A percentile compares a stretch with the other conserved stretches of the same genome.
These are phyloP conservation scores for Coemansia sp. DNA, from an alignment of 192 early-diverging fungal genomes.

Conservation along the genomic window DNA sequence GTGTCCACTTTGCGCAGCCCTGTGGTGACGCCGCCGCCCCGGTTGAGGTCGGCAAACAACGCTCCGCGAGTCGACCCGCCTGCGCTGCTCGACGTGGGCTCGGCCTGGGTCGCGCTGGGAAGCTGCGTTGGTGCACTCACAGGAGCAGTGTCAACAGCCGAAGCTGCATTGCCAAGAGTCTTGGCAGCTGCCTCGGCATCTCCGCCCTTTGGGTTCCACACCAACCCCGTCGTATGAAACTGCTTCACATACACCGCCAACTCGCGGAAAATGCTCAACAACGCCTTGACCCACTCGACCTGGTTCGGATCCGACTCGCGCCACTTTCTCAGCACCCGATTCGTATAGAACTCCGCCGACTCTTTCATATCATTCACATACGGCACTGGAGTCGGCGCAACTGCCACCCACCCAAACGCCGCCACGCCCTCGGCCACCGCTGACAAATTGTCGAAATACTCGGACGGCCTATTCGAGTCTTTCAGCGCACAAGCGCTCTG, in stretches of 20 bases:
- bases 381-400: constrained; percentile 84
- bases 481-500: constrained; percentile 64
- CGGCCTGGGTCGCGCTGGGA: constrained; percentile 16
- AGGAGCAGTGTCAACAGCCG: constrained; percentile 45
- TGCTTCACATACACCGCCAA: constrained; percentile 87
- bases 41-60: constrained; percentile 86
- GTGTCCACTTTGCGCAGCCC: constrained; percentile 93
- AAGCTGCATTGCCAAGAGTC: constrained; percentile 29
- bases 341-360: constrained; percentile 87
- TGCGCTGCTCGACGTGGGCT: not conserved
- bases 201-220: constrained; percentile 87
- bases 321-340: constrained; percentile 85
- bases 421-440: constrained; percentile 85
- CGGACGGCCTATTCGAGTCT: constrained; percentile 76
- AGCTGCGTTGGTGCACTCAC: constrained; percentile 59
- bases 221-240: constrained; percentile 82
- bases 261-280: constrained; percentile 66
- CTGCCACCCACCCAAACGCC: constrained; percentile 89
- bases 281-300: constrained; percentile 83
- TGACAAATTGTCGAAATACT: constrained; percentile 78
- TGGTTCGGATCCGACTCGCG: constrained; percentile 86
- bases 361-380: constrained; percentile 89
- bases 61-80: constrained; percentile 40
- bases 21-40: constrained; percentile 67
- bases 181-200: constrained; percentile 27